Evolutionary conservation across 2,329 filamentous ascomycete species (phyloP).

Genomic region (Scleromitrula shiraiana): DNA sequence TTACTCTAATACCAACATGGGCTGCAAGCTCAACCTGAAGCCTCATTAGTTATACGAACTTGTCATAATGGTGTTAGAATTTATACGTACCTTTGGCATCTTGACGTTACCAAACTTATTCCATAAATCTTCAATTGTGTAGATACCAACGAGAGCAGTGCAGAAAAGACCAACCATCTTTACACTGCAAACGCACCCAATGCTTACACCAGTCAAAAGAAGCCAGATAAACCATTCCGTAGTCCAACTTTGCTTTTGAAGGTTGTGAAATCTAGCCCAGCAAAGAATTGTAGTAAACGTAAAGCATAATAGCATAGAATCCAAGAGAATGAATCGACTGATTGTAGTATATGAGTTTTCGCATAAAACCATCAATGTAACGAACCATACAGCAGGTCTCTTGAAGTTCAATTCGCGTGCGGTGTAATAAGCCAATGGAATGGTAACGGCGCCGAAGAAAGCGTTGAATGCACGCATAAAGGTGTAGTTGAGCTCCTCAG

Average conservation of each 20-base stretch:
- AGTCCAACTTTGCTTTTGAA: constrained; percentile 79
- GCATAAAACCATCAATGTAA: constrained; percentile 94
- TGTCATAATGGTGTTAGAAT: neutral
- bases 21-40: constrained; percentile 55
- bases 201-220: constrained; percentile 85
- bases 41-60: constrained; percentile 18
- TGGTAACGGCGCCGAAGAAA: constrained; percentile 83
- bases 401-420: constrained; percentile 83
- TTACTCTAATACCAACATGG: constrained; percentile 71
- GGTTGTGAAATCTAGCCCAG: constrained; percentile 93
- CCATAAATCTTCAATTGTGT: constrained; percentile 96
- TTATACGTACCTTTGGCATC: constrained; percentile 63
- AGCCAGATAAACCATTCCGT: constrained; percentile 93
- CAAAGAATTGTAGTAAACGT: constrained; percentile 97
- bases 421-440: constrained; percentile 92
- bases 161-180: constrained; percentile 97
- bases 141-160: constrained; percentile 88
- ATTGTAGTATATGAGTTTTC: constrained; percentile 99
- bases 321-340: constrained; percentile 93
- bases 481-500: constrained; percentile 87
- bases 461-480: constrained; percentile 99
- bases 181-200: constrained; percentile 96
- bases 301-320: constrained; percentile 97
- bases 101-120: constrained; percentile 92
- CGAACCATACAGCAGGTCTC: constrained; percentile 83